Evolutionary conservation across 352 stramenopile species (phyloP).

Genomic region (Globisporangium nagaii): DNA sequence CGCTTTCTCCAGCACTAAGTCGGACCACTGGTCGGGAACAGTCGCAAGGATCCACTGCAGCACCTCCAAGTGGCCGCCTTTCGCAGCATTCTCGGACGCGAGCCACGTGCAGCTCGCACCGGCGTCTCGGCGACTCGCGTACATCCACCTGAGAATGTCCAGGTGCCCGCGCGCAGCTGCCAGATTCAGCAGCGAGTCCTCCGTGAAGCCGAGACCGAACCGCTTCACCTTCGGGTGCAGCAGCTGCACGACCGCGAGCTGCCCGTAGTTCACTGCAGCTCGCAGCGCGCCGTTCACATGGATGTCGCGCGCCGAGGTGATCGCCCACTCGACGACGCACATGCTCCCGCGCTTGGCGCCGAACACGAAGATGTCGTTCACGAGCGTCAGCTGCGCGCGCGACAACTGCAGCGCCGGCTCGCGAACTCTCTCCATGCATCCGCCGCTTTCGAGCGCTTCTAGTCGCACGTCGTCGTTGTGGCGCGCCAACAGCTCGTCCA

Average conservation of each 20-base stretch:
- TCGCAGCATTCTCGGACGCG: constrained; percentile 4
- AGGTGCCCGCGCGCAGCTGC: constrained; percentile 5
- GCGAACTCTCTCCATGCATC: neutral
- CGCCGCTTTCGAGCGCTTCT: constrained; percentile 6
- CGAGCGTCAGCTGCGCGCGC: neutral
- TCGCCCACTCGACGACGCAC: neutral
- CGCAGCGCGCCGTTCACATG: constrained; percentile 8
- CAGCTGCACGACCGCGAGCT: neutral
- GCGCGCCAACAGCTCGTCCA: neutral
- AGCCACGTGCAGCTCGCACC: neutral
- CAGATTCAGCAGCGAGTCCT: constrained; percentile 5
- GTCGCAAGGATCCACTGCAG: neutral
- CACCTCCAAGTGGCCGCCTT: neutral
- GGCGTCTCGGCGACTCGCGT: neutral
- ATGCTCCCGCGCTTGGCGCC: constrained; percentile 7
- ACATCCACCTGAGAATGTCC: constrained; percentile 7
- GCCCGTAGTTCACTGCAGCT: constrained; percentile 2
- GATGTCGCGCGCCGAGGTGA: neutral
- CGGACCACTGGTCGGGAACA: constrained; percentile 2
- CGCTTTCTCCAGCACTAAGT: constrained; percentile 1
- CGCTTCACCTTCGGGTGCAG: constrained; percentile 4
- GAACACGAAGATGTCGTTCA: constrained; percentile 8
- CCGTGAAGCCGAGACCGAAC: constrained; percentile 5
- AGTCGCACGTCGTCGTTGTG: neutral
- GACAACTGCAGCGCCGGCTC: neutral